Evolutionary conservation across 2,329 filamentous ascomycete species (phyloP).

Genomic region (Neoascochyta sp.): DNA sequence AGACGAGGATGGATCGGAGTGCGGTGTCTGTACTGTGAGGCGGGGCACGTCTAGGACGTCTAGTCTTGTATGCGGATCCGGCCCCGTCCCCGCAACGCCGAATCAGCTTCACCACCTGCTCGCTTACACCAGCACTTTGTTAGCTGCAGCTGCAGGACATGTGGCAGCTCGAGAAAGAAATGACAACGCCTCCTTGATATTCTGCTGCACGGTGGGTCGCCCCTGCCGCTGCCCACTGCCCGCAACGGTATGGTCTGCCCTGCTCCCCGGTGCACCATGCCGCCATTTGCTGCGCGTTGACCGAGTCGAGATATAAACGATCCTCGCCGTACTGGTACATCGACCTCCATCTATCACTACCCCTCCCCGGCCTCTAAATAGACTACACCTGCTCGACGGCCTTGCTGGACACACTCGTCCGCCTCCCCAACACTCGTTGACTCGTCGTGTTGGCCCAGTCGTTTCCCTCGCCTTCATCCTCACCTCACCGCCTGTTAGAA

Average conservation of each 20-base stretch:
- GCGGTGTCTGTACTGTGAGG: constrained; percentile 29
- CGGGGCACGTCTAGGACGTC: too few relatives aligned
- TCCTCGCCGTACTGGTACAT: constrained; percentile 20
- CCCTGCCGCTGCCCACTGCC: constrained; percentile 30
- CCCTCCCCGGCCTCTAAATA: constrained; percentile 9
- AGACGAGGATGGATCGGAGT: constrained; percentile 12
- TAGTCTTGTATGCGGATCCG: constrained; percentile 25
- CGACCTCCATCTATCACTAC: constrained; percentile 8
- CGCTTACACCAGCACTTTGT: constrained; percentile 26
- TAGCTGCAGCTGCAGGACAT: constrained; percentile 41
- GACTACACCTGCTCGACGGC: constrained; percentile 12
- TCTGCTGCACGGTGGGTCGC: constrained; percentile 36
- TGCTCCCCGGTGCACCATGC: constrained; percentile 23
- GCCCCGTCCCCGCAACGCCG: constrained; percentile 24
- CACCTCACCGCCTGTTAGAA: constrained; percentile 31
- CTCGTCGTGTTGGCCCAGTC: constrained; percentile 11
- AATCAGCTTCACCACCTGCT: constrained; percentile 26
- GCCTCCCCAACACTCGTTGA: constrained; percentile 5
- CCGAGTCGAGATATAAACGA: constrained; percentile 34
- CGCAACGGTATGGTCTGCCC: constrained; percentile 30
- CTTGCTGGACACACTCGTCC: constrained; percentile 8
- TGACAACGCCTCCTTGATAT: constrained; percentile 35
- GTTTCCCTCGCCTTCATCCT: constrained; percentile 8
- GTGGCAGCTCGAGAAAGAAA: constrained; percentile 37
- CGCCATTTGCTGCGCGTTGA: constrained; percentile 21